phyloP scores from a whole-genome alignment of 2,329 filamentous ascomycete genomes.

The Meredithiella fracta region DNA sequence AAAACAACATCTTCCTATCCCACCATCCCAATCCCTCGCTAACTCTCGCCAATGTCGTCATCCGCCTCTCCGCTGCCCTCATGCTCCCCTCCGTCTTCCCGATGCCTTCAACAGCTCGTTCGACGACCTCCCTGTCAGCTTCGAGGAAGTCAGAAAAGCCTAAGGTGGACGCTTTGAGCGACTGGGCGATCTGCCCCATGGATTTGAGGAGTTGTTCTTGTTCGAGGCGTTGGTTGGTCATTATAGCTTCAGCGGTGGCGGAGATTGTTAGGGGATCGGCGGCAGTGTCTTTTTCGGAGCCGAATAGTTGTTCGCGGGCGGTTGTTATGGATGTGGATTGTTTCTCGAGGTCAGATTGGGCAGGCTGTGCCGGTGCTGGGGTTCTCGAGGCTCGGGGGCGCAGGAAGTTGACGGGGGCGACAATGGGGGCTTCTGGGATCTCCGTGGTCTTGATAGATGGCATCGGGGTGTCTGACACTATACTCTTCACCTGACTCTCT shows the following conservation, averaged over 20 bases:
- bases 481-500: not conserved
- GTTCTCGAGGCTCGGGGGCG: constrained; percentile 1
- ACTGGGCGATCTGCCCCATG: constrained; percentile 62
- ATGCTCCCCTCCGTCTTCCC: constrained; percentile 62
- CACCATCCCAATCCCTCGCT: constrained; percentile 80
- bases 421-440: not conserved
- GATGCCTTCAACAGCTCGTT: constrained; percentile 55
- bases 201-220: constrained; percentile 70
- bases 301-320: constrained; percentile 6
- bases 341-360: constrained; percentile 12
- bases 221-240: constrained; percentile 62
- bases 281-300: constrained; percentile 18
- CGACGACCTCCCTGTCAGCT: constrained; percentile 52
- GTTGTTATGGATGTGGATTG: not conserved
- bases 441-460: not conserved
- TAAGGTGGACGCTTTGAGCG: constrained; percentile 59
- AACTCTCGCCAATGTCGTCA: constrained; percentile 63
- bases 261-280: constrained; percentile 26
- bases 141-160: constrained; percentile 58
- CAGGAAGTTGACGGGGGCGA: constrained; percentile 3
- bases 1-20: constrained; percentile 70
- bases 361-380: not conserved
- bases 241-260: constrained; percentile 49
- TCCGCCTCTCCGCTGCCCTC: constrained; percentile 56
- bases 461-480: constrained; percentile 7